Percentiles rank a stretch among this genome's conserved stretches.
phyloP scores from a whole-genome alignment of 176 grass and related monocot genomes.

The Carex scoparia region DNA sequence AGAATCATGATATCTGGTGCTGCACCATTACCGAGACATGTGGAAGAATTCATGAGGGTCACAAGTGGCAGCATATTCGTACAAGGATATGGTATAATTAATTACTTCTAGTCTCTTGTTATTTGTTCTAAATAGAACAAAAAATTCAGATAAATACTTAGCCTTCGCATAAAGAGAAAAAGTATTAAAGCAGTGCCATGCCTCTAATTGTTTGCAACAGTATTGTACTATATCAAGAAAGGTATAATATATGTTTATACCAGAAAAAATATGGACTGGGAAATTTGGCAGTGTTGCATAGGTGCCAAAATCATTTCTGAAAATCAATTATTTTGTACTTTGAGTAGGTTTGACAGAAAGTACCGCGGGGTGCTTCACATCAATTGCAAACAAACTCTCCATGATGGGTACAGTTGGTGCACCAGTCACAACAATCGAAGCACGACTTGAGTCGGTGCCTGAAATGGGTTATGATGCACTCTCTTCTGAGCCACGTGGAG shows the following conservation, averaged over 20 bases:
- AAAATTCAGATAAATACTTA: background rate
- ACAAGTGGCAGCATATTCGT: slow-evolving; percentile 57
- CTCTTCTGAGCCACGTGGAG: slow-evolving; percentile 51
- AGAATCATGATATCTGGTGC: slow-evolving; percentile 83
- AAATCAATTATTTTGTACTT: background rate
- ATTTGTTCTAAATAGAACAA: background rate
- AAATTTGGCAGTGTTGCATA: background rate
- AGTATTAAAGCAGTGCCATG: background rate
- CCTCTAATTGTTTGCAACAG: background rate
- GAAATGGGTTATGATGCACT: slow-evolving; percentile 86
- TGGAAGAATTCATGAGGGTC: slow-evolving; percentile 92
- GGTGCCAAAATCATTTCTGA: background rate
- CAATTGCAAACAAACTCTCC: slow-evolving; percentile 64
- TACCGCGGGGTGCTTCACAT: slow-evolving; percentile 79
- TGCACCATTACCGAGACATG: slow-evolving; percentile 67
- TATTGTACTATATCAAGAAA: background rate
- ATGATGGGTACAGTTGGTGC: slow-evolving; percentile 85
- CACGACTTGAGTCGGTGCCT: slow-evolving; percentile 61
- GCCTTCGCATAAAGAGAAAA: background rate
- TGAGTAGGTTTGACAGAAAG: slow-evolving; percentile 85
- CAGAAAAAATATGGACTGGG: background rate
- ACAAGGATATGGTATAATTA: slow-evolving; percentile 89
- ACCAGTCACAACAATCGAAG: slow-evolving; percentile 69
- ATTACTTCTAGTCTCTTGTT: background rate
- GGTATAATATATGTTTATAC: background rate